Conservation (phyloP, 2,329 filamentous ascomycete genomes). For the Trichophyton schoenleinii region DNA sequence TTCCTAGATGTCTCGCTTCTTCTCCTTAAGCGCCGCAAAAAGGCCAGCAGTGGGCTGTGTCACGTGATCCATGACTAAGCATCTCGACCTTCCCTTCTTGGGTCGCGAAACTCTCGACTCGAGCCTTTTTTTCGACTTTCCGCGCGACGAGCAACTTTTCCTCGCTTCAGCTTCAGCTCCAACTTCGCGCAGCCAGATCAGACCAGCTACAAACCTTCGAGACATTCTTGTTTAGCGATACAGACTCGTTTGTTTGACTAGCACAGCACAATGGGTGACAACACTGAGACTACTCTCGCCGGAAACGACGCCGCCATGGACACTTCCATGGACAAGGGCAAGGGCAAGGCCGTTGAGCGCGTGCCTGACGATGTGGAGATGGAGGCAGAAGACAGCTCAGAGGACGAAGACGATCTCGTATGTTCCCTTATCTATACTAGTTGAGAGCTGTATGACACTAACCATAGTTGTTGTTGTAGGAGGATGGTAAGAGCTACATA, state of each 20-base stretch:
- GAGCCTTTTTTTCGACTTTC: too few relatives aligned
- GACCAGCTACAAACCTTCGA: neutral
- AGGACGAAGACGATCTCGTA: conserved; percentile 31
- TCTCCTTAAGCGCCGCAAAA: too few relatives aligned
- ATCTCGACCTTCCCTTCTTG: too few relatives aligned
- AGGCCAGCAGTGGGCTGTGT: too few relatives aligned
- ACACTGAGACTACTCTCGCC: conserved; percentile 19
- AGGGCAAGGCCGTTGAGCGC: conserved; percentile 62
- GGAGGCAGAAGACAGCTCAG: conserved; percentile 57
- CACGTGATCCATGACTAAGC: too few relatives aligned
- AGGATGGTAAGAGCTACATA: neutral
- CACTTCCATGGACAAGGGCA: conserved; percentile 57
- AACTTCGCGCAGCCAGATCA: too few relatives aligned
- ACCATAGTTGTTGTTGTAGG: neutral
- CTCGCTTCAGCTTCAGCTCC: too few relatives aligned
- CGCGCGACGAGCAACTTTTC: too few relatives aligned
- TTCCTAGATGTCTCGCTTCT: too few relatives aligned
- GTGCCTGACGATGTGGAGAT: conserved; percentile 50
- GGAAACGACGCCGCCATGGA: conserved; percentile 27
- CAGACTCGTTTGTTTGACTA: neutral
- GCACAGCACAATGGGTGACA: conserved; percentile 23
- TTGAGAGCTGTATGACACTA: neutral
- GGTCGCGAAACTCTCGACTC: too few relatives aligned
- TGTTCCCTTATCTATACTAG: conserved; percentile 9
- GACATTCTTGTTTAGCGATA: too few relatives aligned